Conservation (phyloP, 345 rosid genomes). For the Ceriops decandra region DNA sequence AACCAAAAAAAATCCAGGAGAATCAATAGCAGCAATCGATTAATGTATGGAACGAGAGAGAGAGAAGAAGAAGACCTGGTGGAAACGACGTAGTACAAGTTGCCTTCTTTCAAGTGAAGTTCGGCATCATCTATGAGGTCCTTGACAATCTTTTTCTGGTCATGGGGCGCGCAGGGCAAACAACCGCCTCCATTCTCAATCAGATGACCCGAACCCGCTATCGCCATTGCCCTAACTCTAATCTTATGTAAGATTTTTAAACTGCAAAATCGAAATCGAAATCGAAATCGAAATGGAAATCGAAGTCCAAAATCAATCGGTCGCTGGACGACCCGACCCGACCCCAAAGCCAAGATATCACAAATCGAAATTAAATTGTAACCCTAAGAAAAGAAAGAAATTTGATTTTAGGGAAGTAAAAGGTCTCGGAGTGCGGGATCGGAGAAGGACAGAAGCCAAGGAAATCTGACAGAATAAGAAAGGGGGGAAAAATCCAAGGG, state of each 20-base stretch:
- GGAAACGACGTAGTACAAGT: slow-evolving; percentile 69
- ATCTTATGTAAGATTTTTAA: not conserved
- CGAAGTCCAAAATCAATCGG: not conserved
- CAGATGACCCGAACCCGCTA: slow-evolving; percentile 47
- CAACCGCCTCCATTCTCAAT: slow-evolving; percentile 54
- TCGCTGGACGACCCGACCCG: not conserved
- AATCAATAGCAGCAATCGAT: not conserved
- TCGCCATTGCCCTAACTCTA: slow-evolving; percentile 38
- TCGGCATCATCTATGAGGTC: slow-evolving; percentile 57
- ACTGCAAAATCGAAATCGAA: not conserved
- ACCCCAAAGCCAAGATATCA: not conserved
- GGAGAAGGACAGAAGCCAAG: too few relatives aligned
- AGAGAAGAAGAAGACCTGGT: slow-evolving; percentile 39
- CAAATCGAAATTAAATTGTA: too few relatives aligned
- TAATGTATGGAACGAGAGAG: not conserved
- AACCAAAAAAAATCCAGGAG: not conserved
- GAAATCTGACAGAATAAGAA: too few relatives aligned
- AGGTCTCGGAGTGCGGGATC: too few relatives aligned
- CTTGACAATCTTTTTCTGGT: slow-evolving; percentile 61
- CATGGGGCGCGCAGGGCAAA: slow-evolving; percentile 53
- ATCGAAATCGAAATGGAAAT: not conserved
- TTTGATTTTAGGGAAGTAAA: too few relatives aligned
- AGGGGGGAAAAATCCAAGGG: too few relatives aligned
- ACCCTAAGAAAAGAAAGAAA: too few relatives aligned
- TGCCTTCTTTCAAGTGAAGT: slow-evolving; percentile 58